These are phyloP conservation scores for Rhynchospora tenuis DNA, from an alignment of 176 grass and related monocot species.

Conservation along the genomic window DNA sequence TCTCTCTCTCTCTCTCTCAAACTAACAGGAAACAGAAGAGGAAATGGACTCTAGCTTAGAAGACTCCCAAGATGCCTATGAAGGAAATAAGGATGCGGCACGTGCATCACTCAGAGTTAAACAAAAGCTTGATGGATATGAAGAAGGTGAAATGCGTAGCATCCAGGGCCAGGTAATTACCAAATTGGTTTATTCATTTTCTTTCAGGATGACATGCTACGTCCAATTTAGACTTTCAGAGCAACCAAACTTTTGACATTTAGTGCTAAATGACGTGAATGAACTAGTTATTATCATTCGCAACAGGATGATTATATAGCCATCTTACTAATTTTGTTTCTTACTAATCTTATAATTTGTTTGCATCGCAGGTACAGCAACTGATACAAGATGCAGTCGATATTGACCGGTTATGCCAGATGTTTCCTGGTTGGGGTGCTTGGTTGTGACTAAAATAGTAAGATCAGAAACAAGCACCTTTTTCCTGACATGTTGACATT, in stretches of 20 bases:
- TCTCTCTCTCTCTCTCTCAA: conserved; percentile 4
- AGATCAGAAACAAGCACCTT: neutral
- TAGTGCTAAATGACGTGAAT: neutral
- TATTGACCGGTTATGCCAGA: conserved; percentile 69
- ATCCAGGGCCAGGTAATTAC: conserved; percentile 62
- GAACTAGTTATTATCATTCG: neutral
- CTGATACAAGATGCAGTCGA: conserved; percentile 86
- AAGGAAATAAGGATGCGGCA: conserved; percentile 90
- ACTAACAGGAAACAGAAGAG: conserved; percentile 69
- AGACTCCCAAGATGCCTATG: conserved; percentile 67
- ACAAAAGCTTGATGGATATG: conserved; percentile 84
- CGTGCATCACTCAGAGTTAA: conserved; percentile 88
- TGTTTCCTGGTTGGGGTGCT: conserved; percentile 96
- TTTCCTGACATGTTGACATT: neutral
- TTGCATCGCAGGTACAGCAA: conserved; percentile 61
- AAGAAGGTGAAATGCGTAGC: conserved; percentile 93
- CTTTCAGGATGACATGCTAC: no score
- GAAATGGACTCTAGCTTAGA: conserved; percentile 58
- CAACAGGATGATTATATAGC: neutral
- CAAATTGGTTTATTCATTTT: neutral
- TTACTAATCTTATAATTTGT: conserved; percentile 16
- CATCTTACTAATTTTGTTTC: conserved; percentile 3
- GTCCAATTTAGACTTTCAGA: no score
- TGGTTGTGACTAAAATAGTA: conserved; percentile 42
- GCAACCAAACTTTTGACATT: neutral